Percentiles rank a stretch among this genome's conserved stretches.
Conservation (phyloP, 176 grass and related monocot genomes). For the Aegilops tauschii region DNA sequence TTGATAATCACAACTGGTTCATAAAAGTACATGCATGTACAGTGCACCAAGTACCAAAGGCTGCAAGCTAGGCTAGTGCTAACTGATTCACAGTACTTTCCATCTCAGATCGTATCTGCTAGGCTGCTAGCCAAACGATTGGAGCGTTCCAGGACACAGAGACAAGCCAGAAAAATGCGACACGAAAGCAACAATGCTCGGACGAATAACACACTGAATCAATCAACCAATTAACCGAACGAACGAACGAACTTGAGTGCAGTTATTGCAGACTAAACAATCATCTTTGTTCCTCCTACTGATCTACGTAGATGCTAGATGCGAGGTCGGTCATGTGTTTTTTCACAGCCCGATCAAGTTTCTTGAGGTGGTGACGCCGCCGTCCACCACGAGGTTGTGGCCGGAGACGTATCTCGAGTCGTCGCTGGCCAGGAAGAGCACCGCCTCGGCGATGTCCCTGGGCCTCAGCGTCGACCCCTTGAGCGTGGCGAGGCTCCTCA, state of each 20-base stretch:
- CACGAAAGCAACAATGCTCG: not conserved
- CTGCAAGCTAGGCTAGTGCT: not conserved
- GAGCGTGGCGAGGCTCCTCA: conserved; percentile 69
- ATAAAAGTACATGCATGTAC: no score
- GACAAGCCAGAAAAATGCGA: not conserved
- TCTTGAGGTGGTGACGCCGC: conserved; percentile 83
- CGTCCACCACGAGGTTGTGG: conserved; percentile 98
- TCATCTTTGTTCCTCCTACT: not conserved
- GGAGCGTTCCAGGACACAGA: not conserved
- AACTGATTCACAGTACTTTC: not conserved
- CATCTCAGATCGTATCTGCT: not conserved
- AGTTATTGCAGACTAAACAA: conserved; percentile 17
- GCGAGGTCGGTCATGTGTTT: not conserved
- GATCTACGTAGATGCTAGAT: not conserved
- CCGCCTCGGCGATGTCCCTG: conserved; percentile 87
- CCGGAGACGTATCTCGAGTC: conserved; percentile 90
- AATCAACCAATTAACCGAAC: conserved; percentile 20
- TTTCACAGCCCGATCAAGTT: conserved; percentile 71
- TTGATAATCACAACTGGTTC: no score
- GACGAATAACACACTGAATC: conserved; percentile 2
- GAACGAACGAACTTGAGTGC: conserved; percentile 38
- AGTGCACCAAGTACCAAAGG: not conserved
- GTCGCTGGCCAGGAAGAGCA: conserved; percentile 85
- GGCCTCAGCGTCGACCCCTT: conserved; percentile 67
- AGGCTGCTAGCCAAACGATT: not conserved